Evolutionary conservation across 257 asterid species (phyloP).

Genomic region (Salvia miltiorrhiza): DNA sequence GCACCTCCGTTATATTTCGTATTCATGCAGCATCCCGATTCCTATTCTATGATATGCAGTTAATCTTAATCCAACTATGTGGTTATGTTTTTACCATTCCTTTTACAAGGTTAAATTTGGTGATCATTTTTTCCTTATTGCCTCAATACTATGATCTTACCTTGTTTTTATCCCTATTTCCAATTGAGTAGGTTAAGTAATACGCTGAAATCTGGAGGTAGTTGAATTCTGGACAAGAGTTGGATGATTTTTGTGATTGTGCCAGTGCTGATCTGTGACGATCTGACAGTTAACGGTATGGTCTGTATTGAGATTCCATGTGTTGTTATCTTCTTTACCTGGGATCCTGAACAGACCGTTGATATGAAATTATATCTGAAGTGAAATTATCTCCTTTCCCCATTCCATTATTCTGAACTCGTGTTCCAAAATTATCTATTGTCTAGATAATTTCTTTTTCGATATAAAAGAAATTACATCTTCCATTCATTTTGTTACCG

Average conservation of each 20-base stretch:
- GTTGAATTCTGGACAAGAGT: constrained; percentile 28
- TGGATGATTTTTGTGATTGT: constrained; percentile 16
- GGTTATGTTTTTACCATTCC: not conserved
- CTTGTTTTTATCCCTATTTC: not conserved
- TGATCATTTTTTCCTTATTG: not conserved
- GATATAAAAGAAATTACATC: too few species aligned
- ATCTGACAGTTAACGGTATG: constrained; percentile 20
- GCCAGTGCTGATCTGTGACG: constrained; percentile 14
- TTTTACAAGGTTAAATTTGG: not conserved
- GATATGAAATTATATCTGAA: constrained; percentile 24
- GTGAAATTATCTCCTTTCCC: not conserved
- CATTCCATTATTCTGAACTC: not conserved
- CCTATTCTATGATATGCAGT: not conserved
- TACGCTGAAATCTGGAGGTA: constrained; percentile 77
- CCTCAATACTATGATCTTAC: not conserved
- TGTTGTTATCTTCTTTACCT: constrained; percentile 24
- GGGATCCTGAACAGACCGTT: constrained; percentile 14
- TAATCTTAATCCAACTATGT: not conserved
- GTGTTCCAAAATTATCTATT: not conserved
- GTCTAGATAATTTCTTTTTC: not conserved
- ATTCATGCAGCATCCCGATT: not conserved
- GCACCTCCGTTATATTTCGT: not conserved
- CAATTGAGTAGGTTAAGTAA: constrained; percentile 66
- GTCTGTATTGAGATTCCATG: constrained; percentile 23
- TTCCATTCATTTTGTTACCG: not conserved